phyloP scores from a whole-genome alignment of 192 early-diverging fungal genomes.

The Radiomyces spectabilis region DNA sequence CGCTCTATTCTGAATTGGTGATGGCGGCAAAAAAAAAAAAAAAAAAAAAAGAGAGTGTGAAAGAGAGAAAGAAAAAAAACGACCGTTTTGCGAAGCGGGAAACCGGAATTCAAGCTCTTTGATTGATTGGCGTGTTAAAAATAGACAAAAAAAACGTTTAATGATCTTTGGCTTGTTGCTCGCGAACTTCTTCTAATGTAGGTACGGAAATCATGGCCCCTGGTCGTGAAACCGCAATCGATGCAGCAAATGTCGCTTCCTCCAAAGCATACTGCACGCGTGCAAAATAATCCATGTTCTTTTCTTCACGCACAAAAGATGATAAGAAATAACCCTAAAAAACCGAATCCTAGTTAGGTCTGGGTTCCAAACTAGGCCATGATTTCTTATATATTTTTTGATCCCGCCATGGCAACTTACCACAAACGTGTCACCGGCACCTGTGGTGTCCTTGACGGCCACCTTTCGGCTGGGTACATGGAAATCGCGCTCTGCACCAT shows the following conservation, averaged over 20 bases:
- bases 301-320: slow-evolving; percentile 34
- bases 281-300: slow-evolving; percentile 15
- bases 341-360: too few species aligned
- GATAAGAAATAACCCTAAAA: slow-evolving; percentile 67
- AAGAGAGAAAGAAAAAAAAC: slow-evolving; percentile 4
- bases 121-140: background rate
- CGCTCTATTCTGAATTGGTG: background rate
- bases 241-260: slow-evolving; percentile 55
- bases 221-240: slow-evolving; percentile 53
- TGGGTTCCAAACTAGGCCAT: too few species aligned
- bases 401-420: too few species aligned
- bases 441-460: slow-evolving; percentile 49
- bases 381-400: too few species aligned
- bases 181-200: slow-evolving; percentile 29
- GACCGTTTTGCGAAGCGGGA: background rate
- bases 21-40: slow-evolving; percentile 1
- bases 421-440: slow-evolving; percentile 57
- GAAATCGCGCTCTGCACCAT: slow-evolving; percentile 29
- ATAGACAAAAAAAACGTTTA: background rate
- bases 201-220: slow-evolving; percentile 69
- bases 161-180: background rate
- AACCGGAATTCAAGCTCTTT: background rate
- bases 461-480: slow-evolving; percentile 34
- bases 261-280: slow-evolving; percentile 40
- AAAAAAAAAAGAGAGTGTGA: background rate